Evolutionary conservation across 2,329 filamentous ascomycete genomes (phyloP).

Genomic region (Exophiala sideris): DNA sequence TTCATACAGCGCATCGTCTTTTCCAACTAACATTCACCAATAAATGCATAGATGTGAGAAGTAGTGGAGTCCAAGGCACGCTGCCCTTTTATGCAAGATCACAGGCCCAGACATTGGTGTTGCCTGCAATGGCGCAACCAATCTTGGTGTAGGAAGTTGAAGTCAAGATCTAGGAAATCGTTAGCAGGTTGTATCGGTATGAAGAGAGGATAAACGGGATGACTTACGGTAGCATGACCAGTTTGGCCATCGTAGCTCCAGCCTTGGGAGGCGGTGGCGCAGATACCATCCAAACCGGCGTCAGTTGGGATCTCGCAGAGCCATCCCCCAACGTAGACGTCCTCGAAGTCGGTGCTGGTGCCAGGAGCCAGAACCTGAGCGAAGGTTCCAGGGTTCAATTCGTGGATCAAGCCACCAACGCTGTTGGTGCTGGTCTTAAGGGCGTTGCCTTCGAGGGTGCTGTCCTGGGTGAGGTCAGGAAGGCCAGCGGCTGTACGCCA

Average conservation of each 20-base stretch:
- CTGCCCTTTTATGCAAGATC: slow-evolving; percentile 4
- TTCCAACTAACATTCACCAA: no score
- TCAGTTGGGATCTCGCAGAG: slow-evolving; percentile 27
- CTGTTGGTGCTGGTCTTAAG: slow-evolving; percentile 24
- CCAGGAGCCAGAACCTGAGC: slow-evolving; percentile 29
- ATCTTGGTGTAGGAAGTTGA: slow-evolving; percentile 21
- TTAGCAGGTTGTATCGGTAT: no score
- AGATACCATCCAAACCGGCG: slow-evolving; percentile 24
- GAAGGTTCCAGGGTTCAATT: slow-evolving; percentile 28
- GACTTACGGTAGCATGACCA: slow-evolving; percentile 20
- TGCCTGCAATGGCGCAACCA: slow-evolving; percentile 10
- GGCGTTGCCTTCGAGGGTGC: slow-evolving; percentile 25
- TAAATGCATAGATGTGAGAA: no score
- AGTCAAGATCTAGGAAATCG: slow-evolving; percentile 10
- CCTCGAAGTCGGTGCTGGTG: slow-evolving; percentile 23
- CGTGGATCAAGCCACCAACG: slow-evolving; percentile 22
- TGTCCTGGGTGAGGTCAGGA: slow-evolving; percentile 18
- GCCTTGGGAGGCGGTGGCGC: slow-evolving; percentile 19
- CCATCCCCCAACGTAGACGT: slow-evolving; percentile 28
- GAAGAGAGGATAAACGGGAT: no score
- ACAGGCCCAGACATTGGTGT: slow-evolving; percentile 22
- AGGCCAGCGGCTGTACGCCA: slow-evolving; percentile 23
- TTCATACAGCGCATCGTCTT: no score
- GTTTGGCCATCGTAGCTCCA: slow-evolving; percentile 27
- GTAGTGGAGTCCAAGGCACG: no score